A percentile compares a stretch with the other conserved stretches of the same genome.
phyloP scores from a whole-genome alignment of 1,284 basidiomycete species.

The Boletus semigastroideus region DNA sequence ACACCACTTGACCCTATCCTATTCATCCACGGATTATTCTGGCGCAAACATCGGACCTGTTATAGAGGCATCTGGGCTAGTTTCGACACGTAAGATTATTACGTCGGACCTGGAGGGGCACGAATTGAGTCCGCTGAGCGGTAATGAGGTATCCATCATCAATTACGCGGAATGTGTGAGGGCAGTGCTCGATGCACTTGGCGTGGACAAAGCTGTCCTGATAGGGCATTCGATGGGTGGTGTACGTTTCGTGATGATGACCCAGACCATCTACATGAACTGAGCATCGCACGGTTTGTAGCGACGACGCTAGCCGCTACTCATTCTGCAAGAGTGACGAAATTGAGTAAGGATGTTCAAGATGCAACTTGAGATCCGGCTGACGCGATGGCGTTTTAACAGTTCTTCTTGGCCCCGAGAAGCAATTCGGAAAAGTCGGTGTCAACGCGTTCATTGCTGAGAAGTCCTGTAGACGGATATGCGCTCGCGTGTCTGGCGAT shows the following conservation, averaged over 20 bases:
- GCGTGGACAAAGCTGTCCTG: slow-evolving; percentile 4
- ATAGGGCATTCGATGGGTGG: slow-evolving; percentile 8
- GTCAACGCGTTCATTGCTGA: neutral
- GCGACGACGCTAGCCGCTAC: slow-evolving; percentile 4
- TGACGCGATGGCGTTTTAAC: neutral
- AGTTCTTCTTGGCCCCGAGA: neutral
- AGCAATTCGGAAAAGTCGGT: neutral
- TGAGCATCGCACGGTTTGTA: neutral
- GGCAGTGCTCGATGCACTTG: slow-evolving; percentile 16
- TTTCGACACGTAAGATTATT: slow-evolving; percentile 16
- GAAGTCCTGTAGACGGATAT: neutral
- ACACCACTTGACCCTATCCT: neutral
- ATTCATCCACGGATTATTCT: slow-evolving; percentile 9
- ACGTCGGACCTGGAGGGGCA: slow-evolving; percentile 13
- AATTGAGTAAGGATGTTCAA: slow-evolving; percentile 1
- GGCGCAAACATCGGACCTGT: slow-evolving; percentile 7
- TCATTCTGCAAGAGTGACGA: slow-evolving; percentile 2
- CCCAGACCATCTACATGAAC: neutral
- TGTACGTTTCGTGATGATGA: neutral
- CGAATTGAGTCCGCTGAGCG: slow-evolving; percentile 11
- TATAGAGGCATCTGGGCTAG: slow-evolving; percentile 7
- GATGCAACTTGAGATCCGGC: neutral
- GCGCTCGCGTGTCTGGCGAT: neutral
- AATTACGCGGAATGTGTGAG: slow-evolving; percentile 12
- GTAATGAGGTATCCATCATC: slow-evolving; percentile 11